Conservation (phyloP, 1,139 yeast genomes). For the Arxiozyma slooffiae region DNA sequence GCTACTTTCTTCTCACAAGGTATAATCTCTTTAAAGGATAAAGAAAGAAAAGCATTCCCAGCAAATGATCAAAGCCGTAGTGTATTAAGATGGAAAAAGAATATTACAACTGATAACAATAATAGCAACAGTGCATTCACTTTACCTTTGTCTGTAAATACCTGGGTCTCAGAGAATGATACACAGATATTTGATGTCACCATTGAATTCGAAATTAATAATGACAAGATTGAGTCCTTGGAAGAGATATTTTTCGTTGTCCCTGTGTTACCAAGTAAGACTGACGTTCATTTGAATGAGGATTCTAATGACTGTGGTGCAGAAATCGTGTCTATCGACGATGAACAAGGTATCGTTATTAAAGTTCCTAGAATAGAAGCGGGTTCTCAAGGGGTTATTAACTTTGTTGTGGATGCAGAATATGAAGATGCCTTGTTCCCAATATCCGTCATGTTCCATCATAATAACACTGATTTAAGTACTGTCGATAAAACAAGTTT, state of each 20-base stretch:
- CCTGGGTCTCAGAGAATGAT: slow-evolving; percentile 65
- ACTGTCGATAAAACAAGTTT: slow-evolving; percentile 24
- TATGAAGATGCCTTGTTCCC: slow-evolving; percentile 89
- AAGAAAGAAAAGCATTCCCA: slow-evolving; percentile 66
- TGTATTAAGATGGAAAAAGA: slow-evolving; percentile 82
- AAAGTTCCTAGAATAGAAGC: slow-evolving; percentile 28
- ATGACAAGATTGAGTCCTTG: slow-evolving; percentile 38
- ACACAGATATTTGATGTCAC: slow-evolving; percentile 59
- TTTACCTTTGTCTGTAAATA: slow-evolving; percentile 68
- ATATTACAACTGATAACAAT: slow-evolving; percentile 48
- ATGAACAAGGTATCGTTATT: slow-evolving; percentile 49
- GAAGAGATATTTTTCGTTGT: slow-evolving; percentile 53
- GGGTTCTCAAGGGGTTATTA: slow-evolving; percentile 64
- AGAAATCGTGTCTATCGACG: slow-evolving; percentile 41
- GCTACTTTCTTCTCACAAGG: slow-evolving; percentile 48
- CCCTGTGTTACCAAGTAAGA: slow-evolving; percentile 42
- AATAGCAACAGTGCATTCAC: slow-evolving; percentile 35
- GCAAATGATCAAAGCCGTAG: slow-evolving; percentile 83
- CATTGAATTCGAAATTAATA: slow-evolving; percentile 69
- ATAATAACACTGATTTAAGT: slow-evolving; percentile 26
- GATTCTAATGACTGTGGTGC: slow-evolving; percentile 40
- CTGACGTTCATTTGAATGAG: slow-evolving; percentile 47
- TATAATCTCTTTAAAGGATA: slow-evolving; percentile 66
- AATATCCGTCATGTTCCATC: slow-evolving; percentile 31
- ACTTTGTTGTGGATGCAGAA: slow-evolving; percentile 62